phyloP scores from a whole-genome alignment of 805 yeast species.

The Lachancea fermentati region DNA sequence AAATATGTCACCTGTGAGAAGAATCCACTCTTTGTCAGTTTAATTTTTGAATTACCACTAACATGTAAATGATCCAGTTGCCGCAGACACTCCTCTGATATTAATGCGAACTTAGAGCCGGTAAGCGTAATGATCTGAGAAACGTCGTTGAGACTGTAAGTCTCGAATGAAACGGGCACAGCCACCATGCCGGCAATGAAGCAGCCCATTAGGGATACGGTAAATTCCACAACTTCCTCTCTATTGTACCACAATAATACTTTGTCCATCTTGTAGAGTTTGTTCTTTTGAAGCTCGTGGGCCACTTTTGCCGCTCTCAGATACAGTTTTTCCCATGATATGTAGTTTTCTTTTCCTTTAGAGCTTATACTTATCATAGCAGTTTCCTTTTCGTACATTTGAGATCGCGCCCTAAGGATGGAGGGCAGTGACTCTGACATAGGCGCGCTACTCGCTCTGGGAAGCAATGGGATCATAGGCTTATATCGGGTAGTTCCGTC shows the following conservation, averaged over 20 bases:
- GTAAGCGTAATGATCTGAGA: conserved; percentile 66
- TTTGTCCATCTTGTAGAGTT: conserved; percentile 73
- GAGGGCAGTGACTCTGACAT: conserved; percentile 61
- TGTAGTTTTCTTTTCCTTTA: conserved; percentile 75
- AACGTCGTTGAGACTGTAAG: conserved; percentile 57
- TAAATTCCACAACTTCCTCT: conserved; percentile 77
- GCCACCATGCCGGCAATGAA: conserved; percentile 92
- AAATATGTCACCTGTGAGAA: conserved; percentile 28
- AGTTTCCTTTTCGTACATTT: conserved; percentile 53
- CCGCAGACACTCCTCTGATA: conserved; percentile 74
- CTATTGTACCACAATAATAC: conserved; percentile 81
- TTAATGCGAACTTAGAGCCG: conserved; percentile 68
- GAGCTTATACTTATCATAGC: conserved; percentile 71
- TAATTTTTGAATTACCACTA: conserved; percentile 33
- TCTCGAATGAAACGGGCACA: conserved; percentile 79
- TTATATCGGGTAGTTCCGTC: conserved; percentile 14
- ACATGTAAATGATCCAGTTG: conserved; percentile 61
- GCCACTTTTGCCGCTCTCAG: conserved; percentile 83
- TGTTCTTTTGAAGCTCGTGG: conserved; percentile 41
- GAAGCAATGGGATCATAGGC: conserved; percentile 33
- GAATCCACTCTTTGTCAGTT: conserved; percentile 28
- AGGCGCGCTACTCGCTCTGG: conserved; percentile 39
- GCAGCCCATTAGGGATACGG: conserved; percentile 83
- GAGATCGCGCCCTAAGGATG: conserved; percentile 68
- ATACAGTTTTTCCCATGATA: conserved; percentile 88